phyloP scores from a whole-genome alignment of 345 rosid species.

The Pugionium dolabratum region DNA sequence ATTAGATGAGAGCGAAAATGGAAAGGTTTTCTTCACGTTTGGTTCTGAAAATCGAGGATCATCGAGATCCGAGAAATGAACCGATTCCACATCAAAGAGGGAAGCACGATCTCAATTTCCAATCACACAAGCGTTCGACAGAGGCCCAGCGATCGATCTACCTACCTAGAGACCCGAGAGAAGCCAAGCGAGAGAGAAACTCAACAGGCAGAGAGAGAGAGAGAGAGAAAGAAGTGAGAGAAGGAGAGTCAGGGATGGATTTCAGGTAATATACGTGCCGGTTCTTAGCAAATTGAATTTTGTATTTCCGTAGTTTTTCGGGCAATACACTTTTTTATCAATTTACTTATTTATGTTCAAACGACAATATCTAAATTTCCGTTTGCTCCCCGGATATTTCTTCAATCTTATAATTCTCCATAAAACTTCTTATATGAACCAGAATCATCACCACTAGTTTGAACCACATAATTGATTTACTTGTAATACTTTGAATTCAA shows the following conservation, averaged over 20 bases:
- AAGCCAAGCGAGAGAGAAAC: constrained; percentile 13
- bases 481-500: too few relatives aligned
- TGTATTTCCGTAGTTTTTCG: constrained; percentile 21
- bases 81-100: constrained; percentile 30
- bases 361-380: neutral
- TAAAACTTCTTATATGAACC: neutral
- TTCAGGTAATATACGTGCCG: constrained; percentile 42
- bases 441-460: neutral
- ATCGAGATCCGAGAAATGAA: constrained; percentile 44
- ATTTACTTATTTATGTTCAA: neutral
- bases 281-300: constrained; percentile 29
- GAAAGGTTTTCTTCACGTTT: constrained; percentile 27
- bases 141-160: constrained; percentile 22
- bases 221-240: constrained; percentile 23
- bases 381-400: neutral
- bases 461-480: neutral
- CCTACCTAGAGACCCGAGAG: neutral
- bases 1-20: constrained; percentile 24
- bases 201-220: constrained; percentile 27
- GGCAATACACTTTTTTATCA: constrained; percentile 18
- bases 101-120: constrained; percentile 30
- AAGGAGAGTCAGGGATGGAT: constrained; percentile 21
- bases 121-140: constrained; percentile 27
- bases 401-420: neutral
- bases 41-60: constrained; percentile 41